Conservation (phyloP, 345 rosid species). For the Capsella bursapastoris region DNA sequence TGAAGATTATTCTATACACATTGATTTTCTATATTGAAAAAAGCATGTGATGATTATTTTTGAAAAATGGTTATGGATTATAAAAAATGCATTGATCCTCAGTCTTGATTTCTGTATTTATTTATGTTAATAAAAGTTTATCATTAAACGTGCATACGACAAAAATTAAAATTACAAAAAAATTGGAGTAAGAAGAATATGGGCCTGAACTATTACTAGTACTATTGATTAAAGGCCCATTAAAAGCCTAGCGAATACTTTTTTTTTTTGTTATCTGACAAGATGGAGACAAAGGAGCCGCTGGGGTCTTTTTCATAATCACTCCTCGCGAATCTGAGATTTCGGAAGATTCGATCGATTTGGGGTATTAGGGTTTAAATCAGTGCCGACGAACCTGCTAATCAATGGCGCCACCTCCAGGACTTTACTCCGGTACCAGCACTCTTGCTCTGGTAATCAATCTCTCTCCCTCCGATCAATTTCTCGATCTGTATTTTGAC, state of each 20-base stretch:
- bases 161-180: too few relatives aligned
- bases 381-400: conserved; percentile 14
- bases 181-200: neutral
- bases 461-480: conserved; percentile 13
- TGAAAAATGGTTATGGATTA: too few relatives aligned
- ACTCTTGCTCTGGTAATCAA: conserved; percentile 71
- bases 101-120: too few relatives aligned
- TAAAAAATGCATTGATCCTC: too few relatives aligned
- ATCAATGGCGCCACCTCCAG: conserved; percentile 68
- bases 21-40: too few relatives aligned
- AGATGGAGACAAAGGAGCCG: conserved; percentile 18
- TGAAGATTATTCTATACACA: too few relatives aligned
- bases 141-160: neutral
- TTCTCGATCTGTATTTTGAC: conserved; percentile 29
- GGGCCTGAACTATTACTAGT: neutral
- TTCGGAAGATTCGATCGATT: conserved; percentile 38
- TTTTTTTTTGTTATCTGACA: neutral
- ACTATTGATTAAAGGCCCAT: neutral
- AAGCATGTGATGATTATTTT: too few relatives aligned
- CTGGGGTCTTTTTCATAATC: conserved; percentile 2
- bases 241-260: conserved; percentile 12
- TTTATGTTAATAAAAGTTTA: too few relatives aligned
- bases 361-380: conserved; percentile 45
- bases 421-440: conserved; percentile 84
- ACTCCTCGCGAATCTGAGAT: conserved; percentile 38